Evolutionary conservation across 257 asterid species (phyloP), one percentile per base, ranked within the genome.

Genomic region (Buddleja alternifolia): DNA sequence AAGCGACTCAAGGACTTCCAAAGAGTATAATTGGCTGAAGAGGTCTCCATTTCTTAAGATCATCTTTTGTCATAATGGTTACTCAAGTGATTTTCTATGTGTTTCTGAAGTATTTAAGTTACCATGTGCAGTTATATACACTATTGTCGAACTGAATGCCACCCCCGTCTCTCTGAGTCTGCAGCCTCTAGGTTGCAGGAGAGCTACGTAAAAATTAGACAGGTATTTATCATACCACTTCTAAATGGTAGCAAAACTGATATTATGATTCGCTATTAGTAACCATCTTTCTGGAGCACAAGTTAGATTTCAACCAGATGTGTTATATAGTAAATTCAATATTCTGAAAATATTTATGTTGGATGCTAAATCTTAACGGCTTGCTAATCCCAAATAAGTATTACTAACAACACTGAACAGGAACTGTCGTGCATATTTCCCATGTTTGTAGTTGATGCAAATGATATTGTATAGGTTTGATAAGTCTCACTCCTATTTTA

Each of bases 1-100:
- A 56, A 77, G 75, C 42, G 96, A 90, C 69, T 17, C 86, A 37
- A 84, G 81, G 83, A 70, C 75, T 62, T 24, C 88, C 61, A 94
- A 89, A 78, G 96, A 85, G 80, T 88, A 94, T 76, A 88, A 89
- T 80, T 94, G 99, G 99, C 83, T 94, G 81, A 91, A 90, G 74
- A 91, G 97, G 99, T 94, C 48, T 47, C 44, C 52, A 19, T 58
- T 69, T 21, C 7, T 54, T 53, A 4, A 40, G 60, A 36, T 48
- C 41, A 48, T 66, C 29, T 44, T 65, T 56, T 37, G 19, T 32
- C 62, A 16, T 68, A 21, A 6, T 46, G 50, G 56, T 65, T 54
- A 63, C 59, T 60, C 39, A 10, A 4, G 0, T 20, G 17, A 20
- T 48, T 0, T 50, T n/a, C n/a, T n/a, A n/a, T 61, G 46, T 17